phyloP scores from a whole-genome alignment of 495 filamentous ascomycete species.

The Aspergillus funiculosus region DNA sequence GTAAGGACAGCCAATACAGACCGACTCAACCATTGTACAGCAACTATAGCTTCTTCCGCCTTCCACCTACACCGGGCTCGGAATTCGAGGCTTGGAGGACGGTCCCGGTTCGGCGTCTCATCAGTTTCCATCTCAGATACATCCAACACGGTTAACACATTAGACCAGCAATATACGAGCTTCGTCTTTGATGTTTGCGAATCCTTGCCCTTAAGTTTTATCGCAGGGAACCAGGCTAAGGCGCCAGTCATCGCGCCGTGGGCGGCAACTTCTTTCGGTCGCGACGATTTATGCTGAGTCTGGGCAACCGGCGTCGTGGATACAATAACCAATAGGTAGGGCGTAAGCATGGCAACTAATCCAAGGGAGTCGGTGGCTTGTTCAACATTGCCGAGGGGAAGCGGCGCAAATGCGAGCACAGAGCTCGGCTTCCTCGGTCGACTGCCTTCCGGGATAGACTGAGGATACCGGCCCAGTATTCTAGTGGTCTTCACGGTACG shows the following conservation, averaged over 20 bases:
- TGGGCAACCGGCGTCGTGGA: constrained; percentile 94
- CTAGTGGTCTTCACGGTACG: constrained; percentile 83
- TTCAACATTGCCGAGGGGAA: constrained; percentile 89
- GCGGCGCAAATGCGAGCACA: constrained; percentile 82
- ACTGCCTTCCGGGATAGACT: constrained; percentile 45
- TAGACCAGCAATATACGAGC: constrained; percentile 98
- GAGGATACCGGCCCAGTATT: constrained; percentile 87
- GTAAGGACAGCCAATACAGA: constrained; percentile 89
- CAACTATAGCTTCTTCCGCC: constrained; percentile 90
- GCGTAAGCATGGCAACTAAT: constrained; percentile 90
- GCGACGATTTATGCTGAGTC: constrained; percentile 86
- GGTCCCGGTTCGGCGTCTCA: constrained; percentile 56
- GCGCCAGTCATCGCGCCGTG: constrained; percentile 91
- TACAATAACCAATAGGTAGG: constrained; percentile 90
- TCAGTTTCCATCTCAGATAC: constrained; percentile 63
- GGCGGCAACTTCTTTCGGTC: constrained; percentile 82
- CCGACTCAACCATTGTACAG: constrained; percentile 92
- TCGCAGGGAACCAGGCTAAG: constrained; percentile 94
- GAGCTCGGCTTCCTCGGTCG: constrained; percentile 87
- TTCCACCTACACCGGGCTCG: constrained; percentile 83
- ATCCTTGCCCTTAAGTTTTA: constrained; percentile 76
- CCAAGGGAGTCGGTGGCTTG: constrained; percentile 83
- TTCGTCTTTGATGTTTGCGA: constrained; percentile 52
- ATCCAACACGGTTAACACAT: constrained; percentile 86
- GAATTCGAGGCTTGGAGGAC: constrained; percentile 73